Evolutionary conservation across 257 asterid species (phyloP).

Genomic region (Primulina huaijiensis): DNA sequence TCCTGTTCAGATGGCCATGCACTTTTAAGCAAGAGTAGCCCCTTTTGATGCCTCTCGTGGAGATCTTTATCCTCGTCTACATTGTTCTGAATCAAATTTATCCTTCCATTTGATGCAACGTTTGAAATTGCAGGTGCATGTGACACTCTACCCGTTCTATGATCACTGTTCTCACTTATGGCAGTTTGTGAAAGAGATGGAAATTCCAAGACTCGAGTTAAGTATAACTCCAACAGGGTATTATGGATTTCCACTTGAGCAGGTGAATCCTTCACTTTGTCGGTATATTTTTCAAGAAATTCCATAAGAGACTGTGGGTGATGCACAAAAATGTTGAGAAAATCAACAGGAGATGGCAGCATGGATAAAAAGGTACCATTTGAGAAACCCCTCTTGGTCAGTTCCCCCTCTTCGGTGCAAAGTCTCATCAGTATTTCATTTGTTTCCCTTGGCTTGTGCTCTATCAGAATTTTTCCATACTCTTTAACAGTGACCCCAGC

Average conservation of each 20-base stretch:
- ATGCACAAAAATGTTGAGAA: slow-evolving; percentile 76
- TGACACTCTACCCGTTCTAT: slow-evolving; percentile 32
- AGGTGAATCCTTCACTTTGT: slow-evolving; percentile 85
- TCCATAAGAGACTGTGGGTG: slow-evolving; percentile 88
- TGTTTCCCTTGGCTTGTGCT: slow-evolving; percentile 69
- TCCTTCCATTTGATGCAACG: slow-evolving; percentile 47
- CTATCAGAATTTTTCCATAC: slow-evolving; percentile 52
- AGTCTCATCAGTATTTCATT: slow-evolving; percentile 82
- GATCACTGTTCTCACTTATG: slow-evolving; percentile 40
- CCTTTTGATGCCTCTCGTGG: slow-evolving; percentile 67
- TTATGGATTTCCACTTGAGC: slow-evolving; percentile 62
- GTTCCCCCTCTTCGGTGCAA: slow-evolving; percentile 87
- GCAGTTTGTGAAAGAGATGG: slow-evolving; percentile 39
- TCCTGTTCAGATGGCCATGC: slow-evolving; percentile 95
- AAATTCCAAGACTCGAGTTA: slow-evolving; percentile 43
- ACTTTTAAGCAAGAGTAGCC: slow-evolving; percentile 66
- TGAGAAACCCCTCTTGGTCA: slow-evolving; percentile 45
- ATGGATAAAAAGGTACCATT: slow-evolving; percentile 61
- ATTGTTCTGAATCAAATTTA: slow-evolving; percentile 24
- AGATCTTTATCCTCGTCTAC: slow-evolving; percentile 50
- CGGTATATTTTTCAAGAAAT: slow-evolving; percentile 76
- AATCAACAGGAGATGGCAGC: slow-evolving; percentile 99
- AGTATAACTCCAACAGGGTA: slow-evolving; percentile 51
- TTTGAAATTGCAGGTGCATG: slow-evolving; percentile 28
- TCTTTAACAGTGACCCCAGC: slow-evolving; percentile 87